A percentile compares a stretch with the other conserved stretches of the same genome.
These are phyloP conservation scores for Aquilaria sinensis DNA, from an alignment of 345 rosid genomes.

Conservation along the genomic window DNA sequence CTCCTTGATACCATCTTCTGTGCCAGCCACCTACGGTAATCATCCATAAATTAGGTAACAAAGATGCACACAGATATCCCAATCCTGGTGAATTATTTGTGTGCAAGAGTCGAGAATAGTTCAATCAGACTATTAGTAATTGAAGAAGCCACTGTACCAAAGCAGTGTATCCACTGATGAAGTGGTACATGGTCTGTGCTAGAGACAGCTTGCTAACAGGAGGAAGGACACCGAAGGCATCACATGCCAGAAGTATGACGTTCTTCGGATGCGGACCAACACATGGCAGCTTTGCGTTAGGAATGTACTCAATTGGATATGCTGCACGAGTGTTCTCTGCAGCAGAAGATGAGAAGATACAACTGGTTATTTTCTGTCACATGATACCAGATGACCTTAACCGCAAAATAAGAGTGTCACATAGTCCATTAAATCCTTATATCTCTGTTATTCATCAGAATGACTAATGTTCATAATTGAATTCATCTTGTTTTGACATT, in stretches of 20 bases:
- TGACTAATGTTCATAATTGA: too few species aligned
- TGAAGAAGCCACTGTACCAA: constrained; percentile 33
- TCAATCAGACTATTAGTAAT: background rate
- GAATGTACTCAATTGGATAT: constrained; percentile 88
- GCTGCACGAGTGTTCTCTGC: constrained; percentile 97
- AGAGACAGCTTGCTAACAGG: constrained; percentile 94
- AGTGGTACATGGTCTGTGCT: constrained; percentile 97
- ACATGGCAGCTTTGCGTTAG: constrained; percentile 87
- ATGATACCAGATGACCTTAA: too few species aligned
- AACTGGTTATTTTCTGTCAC: too few species aligned
- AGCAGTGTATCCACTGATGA: constrained; percentile 98
- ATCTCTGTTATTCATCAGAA: too few species aligned
- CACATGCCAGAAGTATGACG: constrained; percentile 91
- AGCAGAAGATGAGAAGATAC: background rate
- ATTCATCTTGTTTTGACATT: too few species aligned
- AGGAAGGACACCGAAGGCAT: constrained; percentile 96
- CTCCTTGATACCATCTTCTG: constrained; percentile 91
- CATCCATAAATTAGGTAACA: background rate
- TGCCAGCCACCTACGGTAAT: constrained; percentile 75
- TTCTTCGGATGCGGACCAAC: constrained; percentile 91
- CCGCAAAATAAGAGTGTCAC: too few species aligned
- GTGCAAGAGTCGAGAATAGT: too few species aligned
- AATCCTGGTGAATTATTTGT: too few species aligned
- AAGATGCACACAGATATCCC: background rate
- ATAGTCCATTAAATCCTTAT: too few species aligned